Evolutionary conservation across 2,329 filamentous ascomycete genomes (phyloP), one percentile per base, ranked within the genome.

Genomic region (Aspergillus fischeri): DNA sequence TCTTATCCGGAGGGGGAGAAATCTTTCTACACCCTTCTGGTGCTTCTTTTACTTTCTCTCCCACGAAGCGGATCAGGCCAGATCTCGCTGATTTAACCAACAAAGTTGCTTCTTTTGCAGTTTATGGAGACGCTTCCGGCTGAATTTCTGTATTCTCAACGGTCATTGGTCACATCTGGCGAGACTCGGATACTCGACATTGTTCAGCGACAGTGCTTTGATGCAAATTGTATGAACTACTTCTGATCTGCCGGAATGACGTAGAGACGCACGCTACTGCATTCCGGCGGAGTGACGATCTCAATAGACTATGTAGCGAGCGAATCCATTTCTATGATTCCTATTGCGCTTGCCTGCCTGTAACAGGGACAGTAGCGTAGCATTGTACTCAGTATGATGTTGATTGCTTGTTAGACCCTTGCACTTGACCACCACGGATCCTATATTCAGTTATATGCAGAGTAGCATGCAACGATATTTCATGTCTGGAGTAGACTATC

Each of bases 101-200:
- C 60, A 54, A 51, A 51, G 55, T 41, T 59, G 51, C 51, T 52
- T 53, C 52, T 55, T 52, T 54, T 49, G 53, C 41, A 45, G 28
- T 47, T 57, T 57, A 47, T 49, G 53, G 49, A 41, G 49, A 27
- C 45, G 53, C 58, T 57, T 50, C 51, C 41, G 54, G 44, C 58
- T 48, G 52, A 48, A 54, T 59, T 52, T 63, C 51, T 54, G 58
- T 62, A 55, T 54, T 47, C 49, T 32, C 42, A 53, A 35, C 42
- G 58, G 56, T 28, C 42, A 44, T 35, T 24, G n/a, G 49, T 20
- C 21, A 49, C 38, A 38, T 49, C 54, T 45, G 44, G 56, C 14
- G 20, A 50, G 44, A 51, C 48, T 25, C 17, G 21, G 32, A 44
- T 44, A 24, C n/a, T 21, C 10, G n/a, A 20, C n/a, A 21, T 44